phyloP scores from a whole-genome alignment of 306 rosid genomes.

The Senna tora region DNA sequence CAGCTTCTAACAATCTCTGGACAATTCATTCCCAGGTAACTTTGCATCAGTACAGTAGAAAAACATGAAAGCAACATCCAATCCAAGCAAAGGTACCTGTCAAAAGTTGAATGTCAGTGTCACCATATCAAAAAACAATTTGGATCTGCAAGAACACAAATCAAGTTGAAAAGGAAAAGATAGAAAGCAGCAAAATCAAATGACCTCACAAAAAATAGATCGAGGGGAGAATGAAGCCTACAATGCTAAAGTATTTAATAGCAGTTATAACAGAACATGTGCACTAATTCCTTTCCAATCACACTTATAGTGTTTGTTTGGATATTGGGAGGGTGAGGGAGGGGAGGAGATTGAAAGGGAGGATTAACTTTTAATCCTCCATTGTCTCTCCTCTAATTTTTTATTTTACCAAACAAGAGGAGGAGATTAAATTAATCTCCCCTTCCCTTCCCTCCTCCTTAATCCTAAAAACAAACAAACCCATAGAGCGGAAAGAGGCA shows the following conservation, averaged over 20 bases:
- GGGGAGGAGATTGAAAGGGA: too few relatives aligned
- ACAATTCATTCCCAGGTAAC: constrained; percentile 48
- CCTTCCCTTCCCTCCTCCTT: too few relatives aligned
- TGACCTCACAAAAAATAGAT: background rate
- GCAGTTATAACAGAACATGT: background rate
- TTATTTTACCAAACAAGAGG: too few relatives aligned
- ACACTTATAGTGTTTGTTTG: too few relatives aligned
- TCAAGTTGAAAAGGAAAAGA: background rate
- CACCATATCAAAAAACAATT: constrained; percentile 23
- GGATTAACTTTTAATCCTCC: too few relatives aligned
- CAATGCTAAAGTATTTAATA: background rate
- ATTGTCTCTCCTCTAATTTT: too few relatives aligned
- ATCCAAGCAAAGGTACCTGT: constrained; percentile 51
- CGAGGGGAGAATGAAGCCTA: constrained; percentile 6
- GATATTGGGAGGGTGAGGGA: too few relatives aligned
- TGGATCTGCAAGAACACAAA: background rate
- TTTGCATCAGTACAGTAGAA: constrained; percentile 44
- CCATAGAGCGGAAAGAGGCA: background rate
- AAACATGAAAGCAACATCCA: constrained; percentile 51
- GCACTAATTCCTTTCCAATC: background rate
- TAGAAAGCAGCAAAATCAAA: background rate
- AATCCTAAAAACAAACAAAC: too few relatives aligned
- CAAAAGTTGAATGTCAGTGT: constrained; percentile 25
- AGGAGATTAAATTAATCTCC: too few relatives aligned
- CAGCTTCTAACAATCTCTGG: constrained; percentile 39